Conservation (phyloP, 2,329 filamentous ascomycete species). For the Gyromitra esculenta region DNA sequence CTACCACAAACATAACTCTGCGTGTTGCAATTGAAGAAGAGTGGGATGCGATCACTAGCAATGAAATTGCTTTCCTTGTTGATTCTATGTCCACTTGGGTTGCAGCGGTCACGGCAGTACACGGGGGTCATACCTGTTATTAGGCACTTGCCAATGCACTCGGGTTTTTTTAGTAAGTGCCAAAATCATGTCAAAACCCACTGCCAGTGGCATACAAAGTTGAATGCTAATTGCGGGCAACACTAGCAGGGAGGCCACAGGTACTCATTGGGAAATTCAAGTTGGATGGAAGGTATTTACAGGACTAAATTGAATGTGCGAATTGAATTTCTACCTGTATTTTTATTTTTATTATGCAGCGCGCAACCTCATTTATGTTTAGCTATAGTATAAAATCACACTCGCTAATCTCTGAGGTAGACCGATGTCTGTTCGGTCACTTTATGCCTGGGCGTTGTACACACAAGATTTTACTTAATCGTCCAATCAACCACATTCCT, state of each 20-base stretch:
- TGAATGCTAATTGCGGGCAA: too few species aligned
- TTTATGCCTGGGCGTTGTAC: not conserved
- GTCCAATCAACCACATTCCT: too few species aligned
- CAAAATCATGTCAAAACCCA: too few species aligned
- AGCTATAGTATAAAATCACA: not conserved
- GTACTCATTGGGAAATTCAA: too few species aligned
- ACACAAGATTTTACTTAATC: too few species aligned
- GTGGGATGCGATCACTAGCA: not conserved
- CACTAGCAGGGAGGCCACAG: too few species aligned
- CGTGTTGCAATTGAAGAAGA: slow-evolving; percentile 1
- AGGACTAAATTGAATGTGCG: too few species aligned
- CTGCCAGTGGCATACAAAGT: too few species aligned
- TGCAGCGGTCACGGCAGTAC: not conserved
- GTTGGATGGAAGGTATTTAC: too few species aligned
- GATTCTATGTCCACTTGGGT: not conserved
- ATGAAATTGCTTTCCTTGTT: slow-evolving; percentile 3
- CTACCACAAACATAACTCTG: not conserved
- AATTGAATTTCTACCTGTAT: not conserved
- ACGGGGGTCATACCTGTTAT: not conserved
- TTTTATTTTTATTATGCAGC: not conserved
- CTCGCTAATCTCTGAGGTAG: not conserved
- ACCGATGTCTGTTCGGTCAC: not conserved
- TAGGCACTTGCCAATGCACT: not conserved
- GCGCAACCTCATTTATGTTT: not conserved
- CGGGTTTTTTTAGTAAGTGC: not conserved